Conservation (phyloP, 2,329 filamentous ascomycete genomes). For the Mycosphaerelloides madeirae region DNA sequence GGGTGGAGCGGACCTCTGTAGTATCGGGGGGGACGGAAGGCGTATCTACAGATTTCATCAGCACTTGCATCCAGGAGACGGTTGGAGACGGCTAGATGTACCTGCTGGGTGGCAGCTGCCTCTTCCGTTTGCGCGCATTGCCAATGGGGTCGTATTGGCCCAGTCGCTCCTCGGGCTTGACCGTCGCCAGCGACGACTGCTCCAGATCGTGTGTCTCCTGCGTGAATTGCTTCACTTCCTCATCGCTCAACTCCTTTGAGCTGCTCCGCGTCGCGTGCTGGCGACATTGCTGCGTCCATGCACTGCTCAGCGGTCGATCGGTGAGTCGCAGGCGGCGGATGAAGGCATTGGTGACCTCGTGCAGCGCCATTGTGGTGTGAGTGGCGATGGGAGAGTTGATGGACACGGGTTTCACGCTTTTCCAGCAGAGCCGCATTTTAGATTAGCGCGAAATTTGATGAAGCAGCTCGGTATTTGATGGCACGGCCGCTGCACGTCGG, state of each 20-base stretch:
- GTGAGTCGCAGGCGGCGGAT: slow-evolving; percentile 24
- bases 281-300: slow-evolving; percentile 26
- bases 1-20: slow-evolving; percentile 90
- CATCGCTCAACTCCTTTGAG: slow-evolving; percentile 23
- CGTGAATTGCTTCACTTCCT: slow-evolving; percentile 4
- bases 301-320: slow-evolving; percentile 14
- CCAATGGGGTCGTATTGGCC: slow-evolving; percentile 36
- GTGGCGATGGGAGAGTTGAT: slow-evolving; percentile 4
- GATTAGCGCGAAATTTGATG: no score
- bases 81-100: slow-evolving; percentile 26
- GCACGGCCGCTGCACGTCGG: no score
- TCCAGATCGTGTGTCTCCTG: slow-evolving; percentile 41
- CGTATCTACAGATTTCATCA: slow-evolving; percentile 60
- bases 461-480: no score
- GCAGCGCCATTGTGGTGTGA: slow-evolving; percentile 25
- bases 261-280: slow-evolving; percentile 10
- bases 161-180: slow-evolving; percentile 36
- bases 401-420: not conserved
- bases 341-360: slow-evolving; percentile 30
- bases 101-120: slow-evolving; percentile 51
- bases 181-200: slow-evolving; percentile 34
- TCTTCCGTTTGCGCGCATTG: slow-evolving; percentile 40
- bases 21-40: slow-evolving; percentile 91
- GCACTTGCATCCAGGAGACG: not conserved
- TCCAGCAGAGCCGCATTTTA: no score